phyloP scores from a whole-genome alignment of 2,329 filamentous ascomycete species.

The Pseudogymnoascus sp. region DNA sequence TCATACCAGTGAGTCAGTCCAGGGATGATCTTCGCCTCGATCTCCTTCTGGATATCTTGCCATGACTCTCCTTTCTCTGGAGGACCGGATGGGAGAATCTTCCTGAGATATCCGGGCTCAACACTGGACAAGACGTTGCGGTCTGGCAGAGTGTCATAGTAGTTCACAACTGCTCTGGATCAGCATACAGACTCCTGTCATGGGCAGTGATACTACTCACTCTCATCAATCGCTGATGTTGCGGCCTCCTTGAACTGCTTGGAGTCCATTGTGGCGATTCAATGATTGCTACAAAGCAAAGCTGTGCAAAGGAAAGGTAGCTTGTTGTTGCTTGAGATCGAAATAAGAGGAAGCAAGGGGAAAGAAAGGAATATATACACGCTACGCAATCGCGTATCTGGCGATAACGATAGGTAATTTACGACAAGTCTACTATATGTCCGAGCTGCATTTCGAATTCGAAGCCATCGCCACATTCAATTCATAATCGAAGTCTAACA shows the following conservation, averaged over 20 bases:
- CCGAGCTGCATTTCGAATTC: not conserved
- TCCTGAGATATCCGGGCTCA: slow-evolving; percentile 76
- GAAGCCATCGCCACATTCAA: not conserved
- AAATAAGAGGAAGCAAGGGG: not conserved
- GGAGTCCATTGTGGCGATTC: slow-evolving; percentile 57
- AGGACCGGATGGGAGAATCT: slow-evolving; percentile 63
- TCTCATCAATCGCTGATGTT: slow-evolving; percentile 73
- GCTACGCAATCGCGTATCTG: not conserved
- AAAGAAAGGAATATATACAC: not conserved
- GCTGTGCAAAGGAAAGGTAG: not conserved
- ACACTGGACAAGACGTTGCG: slow-evolving; percentile 71
- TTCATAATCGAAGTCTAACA: slow-evolving; percentile 3
- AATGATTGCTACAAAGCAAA: not conserved
- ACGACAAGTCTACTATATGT: not conserved
- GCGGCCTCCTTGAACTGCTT: slow-evolving; percentile 72
- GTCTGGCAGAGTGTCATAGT: slow-evolving; percentile 69
- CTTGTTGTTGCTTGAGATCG: not conserved
- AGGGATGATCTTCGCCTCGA: slow-evolving; percentile 80
- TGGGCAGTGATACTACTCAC: slow-evolving; percentile 43
- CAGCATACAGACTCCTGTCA: slow-evolving; percentile 15
- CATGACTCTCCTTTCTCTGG: slow-evolving; percentile 66
- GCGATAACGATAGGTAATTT: slow-evolving; percentile 4
- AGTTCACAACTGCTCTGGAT: slow-evolving; percentile 61
- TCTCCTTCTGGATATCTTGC: slow-evolving; percentile 73
- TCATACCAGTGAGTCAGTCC: slow-evolving; percentile 79